Base-by-base conservation (phyloP, 805 yeast species). In the Cyberlindnera petersonii region DNA sequence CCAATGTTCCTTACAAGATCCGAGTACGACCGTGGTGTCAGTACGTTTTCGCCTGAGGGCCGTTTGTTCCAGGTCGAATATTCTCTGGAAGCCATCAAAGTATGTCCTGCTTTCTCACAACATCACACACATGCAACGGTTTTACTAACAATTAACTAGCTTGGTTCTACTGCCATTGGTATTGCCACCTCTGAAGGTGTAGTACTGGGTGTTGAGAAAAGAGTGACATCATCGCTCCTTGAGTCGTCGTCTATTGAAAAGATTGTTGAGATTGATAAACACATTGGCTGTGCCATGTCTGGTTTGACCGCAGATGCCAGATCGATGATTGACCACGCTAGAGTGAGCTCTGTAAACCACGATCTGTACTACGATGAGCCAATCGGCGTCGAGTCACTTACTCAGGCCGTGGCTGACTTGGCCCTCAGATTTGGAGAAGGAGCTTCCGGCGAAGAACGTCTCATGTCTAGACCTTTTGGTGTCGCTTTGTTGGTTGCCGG, bases 231-330 rank as follows among this genome's bases (percentile, higher is more conserved):
- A 9, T 75, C 95, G 10, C 68, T 93, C 47, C 73, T 93, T 42
- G 99, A 94, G 63, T 79, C 91, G 21, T 83, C 91, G 21, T 86
- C 96, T 31, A 89, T 94, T 58, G 98, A 94, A 60, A 93, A 93
- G 64, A 89, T 93, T 50, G 86, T 93, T 50, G 98, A 93, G 59
- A 83, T 93, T 42, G 99, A 93, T 59, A 69, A 69, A 33, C 98
- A 93, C 60, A 79, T 93, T 41, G 98, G 99, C 34, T 88, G 97
- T 67, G 98, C 99, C 53, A 93, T 93, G 97, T 82, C 94, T 48
- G 99, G 99, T 4, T 73, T 94, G 49, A 93, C 98, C 3, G 98
- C 99, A 3, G 99, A 93, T 68, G 99, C 99, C 14, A 76, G 98
- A 58, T 86, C 96, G 23, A 88, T 93, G 96, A 88, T 93, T 57